Evolutionary conservation across 768 basidiomycete genomes (phyloP).

Genomic region (Kwoniella botswanensis): DNA sequence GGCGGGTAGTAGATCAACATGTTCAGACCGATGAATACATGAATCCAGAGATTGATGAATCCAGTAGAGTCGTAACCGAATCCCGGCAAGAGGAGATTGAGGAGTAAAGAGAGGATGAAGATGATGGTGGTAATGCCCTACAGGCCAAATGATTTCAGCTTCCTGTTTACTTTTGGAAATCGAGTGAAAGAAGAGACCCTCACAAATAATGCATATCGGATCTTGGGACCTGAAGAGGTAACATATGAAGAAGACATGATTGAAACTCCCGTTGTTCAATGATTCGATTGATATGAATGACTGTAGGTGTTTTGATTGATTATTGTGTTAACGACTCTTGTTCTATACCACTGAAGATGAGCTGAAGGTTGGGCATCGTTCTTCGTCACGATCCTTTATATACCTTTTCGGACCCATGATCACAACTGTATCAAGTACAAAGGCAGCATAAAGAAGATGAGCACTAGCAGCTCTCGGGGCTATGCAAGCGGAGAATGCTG

Average conservation of each 20-base stretch:
- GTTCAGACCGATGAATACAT: background rate
- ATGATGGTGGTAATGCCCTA: slow-evolving; percentile 1
- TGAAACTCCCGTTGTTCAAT: slow-evolving; percentile 1
- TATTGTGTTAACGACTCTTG: background rate
- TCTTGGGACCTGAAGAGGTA: background rate
- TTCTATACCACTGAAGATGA: too few species aligned
- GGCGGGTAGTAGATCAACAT: slow-evolving; percentile 35
- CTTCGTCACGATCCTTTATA: background rate
- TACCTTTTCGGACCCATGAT: background rate
- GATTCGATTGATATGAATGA: background rate
- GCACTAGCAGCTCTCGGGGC: background rate
- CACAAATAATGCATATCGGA: slow-evolving; percentile 3
- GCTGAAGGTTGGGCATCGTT: background rate
- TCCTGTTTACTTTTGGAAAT: background rate
- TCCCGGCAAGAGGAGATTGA: slow-evolving; percentile 3
- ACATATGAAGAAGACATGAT: background rate
- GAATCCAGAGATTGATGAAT: slow-evolving; percentile 2
- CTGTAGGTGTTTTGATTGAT: background rate
- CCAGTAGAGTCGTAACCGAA: background rate
- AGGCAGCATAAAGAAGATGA: background rate
- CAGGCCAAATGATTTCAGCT: background rate
- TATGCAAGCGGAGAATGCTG: background rate
- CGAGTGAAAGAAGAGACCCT: background rate
- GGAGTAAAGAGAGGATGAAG: slow-evolving; percentile 1
- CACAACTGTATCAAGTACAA: background rate